A percentile compares a stretch with the other conserved stretches of the same genome.
Conservation (phyloP, 768 basidiomycete genomes). For the Lenzites betulinus region DNA sequence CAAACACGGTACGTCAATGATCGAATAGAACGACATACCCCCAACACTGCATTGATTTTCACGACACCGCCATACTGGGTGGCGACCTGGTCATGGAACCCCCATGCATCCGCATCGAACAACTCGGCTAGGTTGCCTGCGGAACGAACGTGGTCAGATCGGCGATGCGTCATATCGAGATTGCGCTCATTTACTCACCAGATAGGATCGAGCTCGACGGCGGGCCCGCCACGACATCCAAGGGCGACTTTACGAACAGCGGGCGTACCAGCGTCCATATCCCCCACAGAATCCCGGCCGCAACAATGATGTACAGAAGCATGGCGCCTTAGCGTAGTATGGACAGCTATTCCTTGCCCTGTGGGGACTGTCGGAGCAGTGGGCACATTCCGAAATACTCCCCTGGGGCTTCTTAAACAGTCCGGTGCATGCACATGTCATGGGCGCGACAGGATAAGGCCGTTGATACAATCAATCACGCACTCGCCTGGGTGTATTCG, state of each 20-base stretch:
- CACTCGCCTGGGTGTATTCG: neutral
- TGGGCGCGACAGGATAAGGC: neutral
- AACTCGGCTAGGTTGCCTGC: slow-evolving; percentile 23
- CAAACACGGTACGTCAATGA: neutral
- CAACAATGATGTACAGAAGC: slow-evolving; percentile 1
- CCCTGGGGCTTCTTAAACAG: neutral
- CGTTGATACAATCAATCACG: neutral
- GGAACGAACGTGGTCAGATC: neutral
- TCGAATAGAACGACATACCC: slow-evolving; percentile 2
- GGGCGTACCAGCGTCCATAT: slow-evolving; percentile 16
- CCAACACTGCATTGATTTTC: slow-evolving; percentile 22
- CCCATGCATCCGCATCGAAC: slow-evolving; percentile 20
- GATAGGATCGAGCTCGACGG: slow-evolving; percentile 11
- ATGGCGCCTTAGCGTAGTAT: neutral
- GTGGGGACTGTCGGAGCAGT: neutral
- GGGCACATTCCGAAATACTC: neutral
- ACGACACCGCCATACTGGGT: slow-evolving; percentile 22
- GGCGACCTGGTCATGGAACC: slow-evolving; percentile 20
- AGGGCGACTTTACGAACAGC: slow-evolving; percentile 10
- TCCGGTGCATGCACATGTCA: neutral
- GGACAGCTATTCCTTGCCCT: no score
- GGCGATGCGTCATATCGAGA: neutral
- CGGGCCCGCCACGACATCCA: slow-evolving; percentile 20
- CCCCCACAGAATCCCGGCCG: slow-evolving; percentile 1
- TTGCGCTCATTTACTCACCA: slow-evolving; percentile 3